A percentile compares a stretch with the other conserved stretches of the same genome.
phyloP scores from a whole-genome alignment of 805 yeast species.

The Ogataea populi-albae region DNA sequence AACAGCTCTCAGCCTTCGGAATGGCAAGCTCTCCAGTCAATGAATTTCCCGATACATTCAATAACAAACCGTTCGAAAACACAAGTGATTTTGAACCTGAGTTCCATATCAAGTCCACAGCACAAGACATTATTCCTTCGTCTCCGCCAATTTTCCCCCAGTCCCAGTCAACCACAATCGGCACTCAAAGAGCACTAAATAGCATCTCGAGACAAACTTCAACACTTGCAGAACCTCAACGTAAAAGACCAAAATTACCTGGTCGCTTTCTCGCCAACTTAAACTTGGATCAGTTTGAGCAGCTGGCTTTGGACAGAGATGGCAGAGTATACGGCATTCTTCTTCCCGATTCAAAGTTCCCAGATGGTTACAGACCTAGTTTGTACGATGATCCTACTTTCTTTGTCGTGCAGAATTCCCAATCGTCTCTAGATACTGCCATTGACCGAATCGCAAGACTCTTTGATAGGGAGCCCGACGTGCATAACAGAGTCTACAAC shows the following conservation, averaged over 20 bases:
- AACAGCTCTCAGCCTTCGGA: constrained; percentile 25
- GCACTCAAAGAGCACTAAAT: constrained; percentile 5
- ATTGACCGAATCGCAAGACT: constrained; percentile 40
- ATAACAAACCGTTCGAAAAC: constrained; percentile 3
- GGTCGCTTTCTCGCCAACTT: constrained; percentile 1
- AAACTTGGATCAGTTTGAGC: constrained; percentile 11
- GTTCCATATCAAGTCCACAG: constrained; percentile 2
- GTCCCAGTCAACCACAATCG: constrained; percentile 20
- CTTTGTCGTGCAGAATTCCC: constrained; percentile 27
- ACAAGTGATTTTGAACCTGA: constrained; percentile 33
- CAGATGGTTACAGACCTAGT: constrained; percentile 27
- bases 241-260: constrained; percentile 26
- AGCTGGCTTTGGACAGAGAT: constrained; percentile 50
- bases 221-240: constrained; percentile 20
- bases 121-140: constrained; percentile 22
- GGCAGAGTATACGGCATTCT: constrained; percentile 35
- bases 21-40: constrained; percentile 37
- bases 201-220: constrained; percentile 20
- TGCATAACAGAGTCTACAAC: constrained; percentile 34
- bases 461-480: constrained; percentile 40
- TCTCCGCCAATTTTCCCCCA: constrained; percentile 25
- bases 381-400: constrained; percentile 34
- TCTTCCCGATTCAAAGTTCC: constrained; percentile 30
- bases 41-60: constrained; percentile 5
- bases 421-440: constrained; percentile 32